These are phyloP conservation scores for Casuarina equisetifolia DNA, from an alignment of 306 rosid genomes.

Conservation along the genomic window DNA sequence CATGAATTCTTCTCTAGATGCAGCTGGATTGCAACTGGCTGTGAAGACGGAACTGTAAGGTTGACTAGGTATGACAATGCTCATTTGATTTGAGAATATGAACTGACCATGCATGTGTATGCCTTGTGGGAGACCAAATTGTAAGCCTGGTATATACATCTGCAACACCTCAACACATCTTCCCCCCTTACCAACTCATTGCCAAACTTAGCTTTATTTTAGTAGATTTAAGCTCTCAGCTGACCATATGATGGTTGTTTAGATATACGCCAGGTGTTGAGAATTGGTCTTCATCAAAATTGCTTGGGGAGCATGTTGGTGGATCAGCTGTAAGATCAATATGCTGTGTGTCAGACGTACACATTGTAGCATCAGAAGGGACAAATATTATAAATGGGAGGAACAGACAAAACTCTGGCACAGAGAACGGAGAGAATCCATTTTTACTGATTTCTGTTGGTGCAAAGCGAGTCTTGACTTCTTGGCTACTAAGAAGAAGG, in stretches of 20 bases:
- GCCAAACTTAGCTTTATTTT: neutral
- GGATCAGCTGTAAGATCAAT: slow-evolving; percentile 96
- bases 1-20: slow-evolving; percentile 38
- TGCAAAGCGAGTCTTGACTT: slow-evolving; percentile 93
- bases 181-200: neutral
- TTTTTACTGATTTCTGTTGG: slow-evolving; percentile 82
- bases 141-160: too few species aligned
- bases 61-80: slow-evolving; percentile 66
- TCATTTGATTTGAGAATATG: slow-evolving; percentile 20
- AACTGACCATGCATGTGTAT: neutral
- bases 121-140: too few species aligned
- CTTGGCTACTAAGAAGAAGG: slow-evolving; percentile 75
- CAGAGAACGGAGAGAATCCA: slow-evolving; percentile 51
- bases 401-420: slow-evolving; percentile 26
- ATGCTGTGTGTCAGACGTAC: slow-evolving; percentile 69
- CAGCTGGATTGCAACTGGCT: slow-evolving; percentile 86
- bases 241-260: slow-evolving; percentile 28
- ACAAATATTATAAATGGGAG: slow-evolving; percentile 23
- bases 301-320: slow-evolving; percentile 97
- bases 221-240: neutral
- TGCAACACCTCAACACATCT: neutral
- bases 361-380: slow-evolving; percentile 45
- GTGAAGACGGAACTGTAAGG: slow-evolving; percentile 98
- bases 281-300: slow-evolving; percentile 79
- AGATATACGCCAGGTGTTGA: slow-evolving; percentile 71